These are phyloP conservation scores for Mytilinidion resinicola DNA, from an alignment of 495 filamentous ascomycete species.

Conservation along the genomic window DNA sequence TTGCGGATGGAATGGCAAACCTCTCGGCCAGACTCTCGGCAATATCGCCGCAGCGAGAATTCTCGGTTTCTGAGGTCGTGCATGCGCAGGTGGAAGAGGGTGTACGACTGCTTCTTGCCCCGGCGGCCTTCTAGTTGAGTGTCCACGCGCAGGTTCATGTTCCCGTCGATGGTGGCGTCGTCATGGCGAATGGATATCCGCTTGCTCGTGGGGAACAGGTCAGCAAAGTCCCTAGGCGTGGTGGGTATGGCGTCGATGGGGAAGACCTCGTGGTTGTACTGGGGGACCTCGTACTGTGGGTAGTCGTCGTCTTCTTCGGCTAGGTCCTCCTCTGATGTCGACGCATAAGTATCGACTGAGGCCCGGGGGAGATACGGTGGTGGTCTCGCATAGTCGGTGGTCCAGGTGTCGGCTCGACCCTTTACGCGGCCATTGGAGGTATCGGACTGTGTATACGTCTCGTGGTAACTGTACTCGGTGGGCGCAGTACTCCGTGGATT, in stretches of 20 bases:
- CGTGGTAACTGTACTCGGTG: constrained; percentile 55
- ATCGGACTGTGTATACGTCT: constrained; percentile 34
- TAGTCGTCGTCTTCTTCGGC: constrained; percentile 43
- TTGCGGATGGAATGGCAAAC: constrained; percentile 81
- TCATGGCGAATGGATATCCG: constrained; percentile 83
- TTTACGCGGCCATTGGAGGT: constrained; percentile 36
- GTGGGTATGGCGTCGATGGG: constrained; percentile 62
- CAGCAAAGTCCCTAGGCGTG: constrained; percentile 75
- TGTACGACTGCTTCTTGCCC: constrained; percentile 59
- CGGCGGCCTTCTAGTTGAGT: constrained; percentile 57
- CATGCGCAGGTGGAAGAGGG: constrained; percentile 93
- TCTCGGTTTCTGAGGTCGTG: constrained; percentile 80
- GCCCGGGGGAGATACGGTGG: constrained; percentile 46
- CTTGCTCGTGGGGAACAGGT: constrained; percentile 78
- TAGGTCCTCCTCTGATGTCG: constrained; percentile 61
- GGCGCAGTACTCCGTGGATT: constrained; percentile 51
- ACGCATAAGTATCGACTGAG: constrained; percentile 76
- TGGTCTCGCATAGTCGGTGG: constrained; percentile 27
- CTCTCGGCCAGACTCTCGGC: constrained; percentile 86
- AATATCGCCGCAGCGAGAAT: constrained; percentile 88
- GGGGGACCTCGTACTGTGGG: constrained; percentile 40
- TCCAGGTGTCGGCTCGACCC: constrained; percentile 29
- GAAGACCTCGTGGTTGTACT: constrained; percentile 54
- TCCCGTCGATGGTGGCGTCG: constrained; percentile 84
- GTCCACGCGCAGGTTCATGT: constrained; percentile 94